Base-by-base conservation (phyloP, 2,329 filamentous ascomycete genomes). In the Herpotrichia juniperi region DNA sequence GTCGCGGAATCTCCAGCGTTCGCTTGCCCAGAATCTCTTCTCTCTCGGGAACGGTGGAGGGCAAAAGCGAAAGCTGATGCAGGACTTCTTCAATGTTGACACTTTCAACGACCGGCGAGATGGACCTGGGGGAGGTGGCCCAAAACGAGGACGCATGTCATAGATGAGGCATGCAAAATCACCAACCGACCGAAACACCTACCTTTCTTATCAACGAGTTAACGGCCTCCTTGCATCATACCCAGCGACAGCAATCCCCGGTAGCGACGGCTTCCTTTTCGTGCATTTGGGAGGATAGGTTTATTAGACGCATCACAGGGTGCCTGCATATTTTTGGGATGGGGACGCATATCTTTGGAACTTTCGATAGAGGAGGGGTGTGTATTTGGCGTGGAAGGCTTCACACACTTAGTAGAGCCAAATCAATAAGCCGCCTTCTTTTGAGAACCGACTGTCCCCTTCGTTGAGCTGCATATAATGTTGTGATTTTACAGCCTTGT, bases 81-180 rank as follows among this genome's bases (percentile, higher is more conserved):
- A 85, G 21, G 89, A 93, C 64, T 86, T 91, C 48, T 92, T 92
- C 67, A 88, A 91, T 64, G 77, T 89, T 7, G 84, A 85, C 47
- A 85, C 84, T 57, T 71, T 89, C 45, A 79, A 83, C 53, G 83
- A 74, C 44, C 61, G 83, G 37, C 88, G 87, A 66, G 87, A 90
- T 50, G 64, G 61, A 12, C 57, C 61, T 12, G 71, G 66, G 1
- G 63, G 65, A 11, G 73, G 72, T 3, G 73, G 72, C n/a, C 60
- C 68, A 0, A 76, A 76, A 65, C 61, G 72, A 34, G 71, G 74
- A 21, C 69, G 72, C 21, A 73, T 71, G 64, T 66, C 68, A 39
- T 75, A 57, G 59, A 26, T 22, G 14, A 17, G 40, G 21, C 9
- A n/a, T 31, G 28, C 28, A 9, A 31, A 25, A 10, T 43, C 35